Evolutionary conservation across 495 filamentous ascomycete genomes (phyloP), one percentile per base, ranked within the genome.

Genomic region (Elaphomyces granulatus): DNA sequence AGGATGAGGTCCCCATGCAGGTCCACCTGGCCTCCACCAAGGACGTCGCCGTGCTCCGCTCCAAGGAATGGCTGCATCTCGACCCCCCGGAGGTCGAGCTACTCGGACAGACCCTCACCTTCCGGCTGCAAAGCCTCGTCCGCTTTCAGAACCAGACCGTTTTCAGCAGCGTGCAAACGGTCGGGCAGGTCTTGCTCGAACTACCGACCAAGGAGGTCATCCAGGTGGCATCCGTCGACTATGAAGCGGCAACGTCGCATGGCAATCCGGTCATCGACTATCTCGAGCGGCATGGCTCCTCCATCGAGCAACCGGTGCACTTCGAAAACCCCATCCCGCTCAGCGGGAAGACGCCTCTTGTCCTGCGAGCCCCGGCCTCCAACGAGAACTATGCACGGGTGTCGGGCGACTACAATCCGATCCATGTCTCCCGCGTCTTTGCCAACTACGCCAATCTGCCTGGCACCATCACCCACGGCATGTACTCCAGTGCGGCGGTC

Each of bases 401-500:
- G 20, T 96, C 92, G 32, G 92, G 92, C 16, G 90, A 99, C 52
- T 96, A 84, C 70, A 99, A 99, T 55, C 90, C 90, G 7, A 99
- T 99, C 45, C 90, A 99, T 66, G 90, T 96, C 33, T 95, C 90
- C 2, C 79, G 88, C 37, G 85, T 94, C 28, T 99, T 99, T 66
- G 77, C 92, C 12, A 82, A 72, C 59, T 99, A 96, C 53, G 90
- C 88, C 54, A 87, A 83, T 58, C 75, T 99, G 15, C 52, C 59
- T 3, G 54, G 55, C 3, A 54, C 48, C 2, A 47, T 66, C 12
- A 56, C 53, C 18, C 62, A 99, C 56, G 90, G 90, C 43, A 99
- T 99, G 90, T 99, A 96, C 70, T 84, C 87, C 3, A 95, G 88
- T 63, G 90, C 90, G 38, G 86, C 92, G 15, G 90, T 96, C n/a